Percentiles rank a stretch among this genome's conserved stretches.
Conservation (phyloP, 139 green algal species). For the Astrephomene gubernaculifera region DNA sequence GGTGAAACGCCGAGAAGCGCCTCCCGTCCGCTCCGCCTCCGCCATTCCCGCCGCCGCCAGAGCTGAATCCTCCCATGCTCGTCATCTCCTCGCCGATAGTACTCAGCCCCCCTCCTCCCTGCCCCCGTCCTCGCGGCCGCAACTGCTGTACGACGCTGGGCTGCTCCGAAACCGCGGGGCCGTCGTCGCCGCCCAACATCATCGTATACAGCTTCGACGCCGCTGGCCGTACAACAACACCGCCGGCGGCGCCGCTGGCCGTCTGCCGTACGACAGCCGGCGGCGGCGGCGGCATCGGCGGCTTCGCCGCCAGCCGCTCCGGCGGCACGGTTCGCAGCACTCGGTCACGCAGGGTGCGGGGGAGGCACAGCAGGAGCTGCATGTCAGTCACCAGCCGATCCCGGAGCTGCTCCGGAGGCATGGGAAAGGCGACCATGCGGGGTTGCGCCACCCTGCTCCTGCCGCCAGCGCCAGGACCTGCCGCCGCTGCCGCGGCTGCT, state of each 20-base stretch:
- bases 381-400: slow-evolving; percentile 1
- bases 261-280: no score
- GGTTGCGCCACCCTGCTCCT: no score
- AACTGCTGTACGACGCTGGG: slow-evolving; percentile 29
- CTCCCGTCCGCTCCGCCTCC: background rate
- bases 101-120: background rate
- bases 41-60: background rate
- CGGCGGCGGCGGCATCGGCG: background rate
- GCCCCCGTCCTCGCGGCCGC: background rate
- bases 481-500: no score
- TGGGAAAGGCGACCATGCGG: background rate
- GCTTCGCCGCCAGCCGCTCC: background rate
- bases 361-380: slow-evolving; percentile 5
- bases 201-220: slow-evolving; percentile 47
- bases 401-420: background rate
- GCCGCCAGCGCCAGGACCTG: no score
- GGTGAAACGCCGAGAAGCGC: background rate
- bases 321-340: background rate
- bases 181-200: background rate
- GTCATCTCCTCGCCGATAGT: background rate
- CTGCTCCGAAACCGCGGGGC: slow-evolving; percentile 19
- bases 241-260: background rate
- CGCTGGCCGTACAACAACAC: background rate
- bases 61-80: background rate
- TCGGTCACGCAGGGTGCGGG: background rate